Base-by-base conservation (phyloP, 495 filamentous ascomycete species). In the Tirmania nivea region DNA sequence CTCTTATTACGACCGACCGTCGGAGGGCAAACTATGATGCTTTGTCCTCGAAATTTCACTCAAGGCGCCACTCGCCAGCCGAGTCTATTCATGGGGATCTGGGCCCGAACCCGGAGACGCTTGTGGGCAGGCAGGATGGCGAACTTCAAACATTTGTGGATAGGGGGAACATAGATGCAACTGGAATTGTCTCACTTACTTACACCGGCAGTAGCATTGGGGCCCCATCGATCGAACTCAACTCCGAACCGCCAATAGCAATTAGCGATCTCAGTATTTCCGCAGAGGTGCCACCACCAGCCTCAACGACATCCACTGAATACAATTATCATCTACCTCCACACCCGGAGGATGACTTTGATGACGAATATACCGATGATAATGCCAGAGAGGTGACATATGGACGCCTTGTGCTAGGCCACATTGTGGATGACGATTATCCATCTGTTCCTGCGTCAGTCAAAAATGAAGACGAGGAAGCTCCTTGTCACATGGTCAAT, bases 401-500 rank as follows among this genome's bases (percentile, higher is more conserved):
- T 42, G 92, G 86, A 35, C 78, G 90, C 35, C 71, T 97, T 35
- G 76, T 95, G n/a, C 88, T 95, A 57, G 90, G 90, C 16, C 90
- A 96, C 62, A 83, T 97, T 60, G 92, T 97, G 12, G 81, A 93
- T 51, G 90, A 97, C 67, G 81, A 94, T 63, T 86, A 86, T 61
- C 81, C 80, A n/a, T 86, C 83, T 9, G 69, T 73, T 8, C 65
- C 67, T 49, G 63, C 67, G 10, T 62, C 65, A n/a, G 63, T 66
- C 20, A 75, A 78, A 17, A 68, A 67, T 8, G 66, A 73, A 49
- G 68, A 70, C 0, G 81, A 83, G 49, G 39, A 14, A 14, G 39
- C 14, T 14, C 39, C 39, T 6, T 14, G 39, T 45, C 39, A 45
- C 3, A 45, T 45, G 39, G 63, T 73, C 25, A 71, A 74, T 50